Conservation (phyloP, 2,329 filamentous ascomycete species). For the Colletotrichum filicis region DNA sequence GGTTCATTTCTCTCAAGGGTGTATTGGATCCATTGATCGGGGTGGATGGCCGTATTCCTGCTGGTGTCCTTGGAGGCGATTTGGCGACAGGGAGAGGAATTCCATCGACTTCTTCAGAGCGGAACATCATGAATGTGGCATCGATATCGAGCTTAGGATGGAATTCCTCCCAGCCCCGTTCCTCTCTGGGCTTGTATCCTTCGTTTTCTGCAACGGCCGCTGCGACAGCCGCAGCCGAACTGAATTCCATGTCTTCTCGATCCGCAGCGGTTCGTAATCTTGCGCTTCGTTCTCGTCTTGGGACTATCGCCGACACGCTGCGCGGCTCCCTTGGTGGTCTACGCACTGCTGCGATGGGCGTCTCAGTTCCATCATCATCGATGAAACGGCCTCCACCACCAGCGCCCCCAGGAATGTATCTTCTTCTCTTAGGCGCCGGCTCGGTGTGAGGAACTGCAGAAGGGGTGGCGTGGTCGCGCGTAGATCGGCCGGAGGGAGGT, state of each 20-base stretch:
- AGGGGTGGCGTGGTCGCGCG: constrained; percentile 40
- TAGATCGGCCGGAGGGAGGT: constrained; percentile 46
- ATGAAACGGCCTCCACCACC: constrained; percentile 88
- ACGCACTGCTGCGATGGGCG: constrained; percentile 45
- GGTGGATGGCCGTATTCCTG: constrained; percentile 45
- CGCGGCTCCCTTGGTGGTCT: constrained; percentile 48
- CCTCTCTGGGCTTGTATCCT: constrained; percentile 96
- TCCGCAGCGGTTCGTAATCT: constrained; percentile 66
- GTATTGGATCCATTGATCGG: constrained; percentile 57
- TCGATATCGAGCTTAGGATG: constrained; percentile 96
- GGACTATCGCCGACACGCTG: constrained; percentile 56
- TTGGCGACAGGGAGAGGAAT: constrained; percentile 55
- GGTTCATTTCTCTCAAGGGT: constrained; percentile 58
- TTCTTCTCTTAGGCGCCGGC: constrained; percentile 75
- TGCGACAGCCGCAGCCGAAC: constrained; percentile 88
- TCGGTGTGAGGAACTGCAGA: constrained; percentile 48
- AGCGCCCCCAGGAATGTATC: constrained; percentile 87
- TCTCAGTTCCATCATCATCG: constrained; percentile 75
- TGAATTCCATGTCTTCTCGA: constrained; percentile 76
- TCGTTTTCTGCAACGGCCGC: constrained; percentile 91
- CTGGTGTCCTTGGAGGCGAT: constrained; percentile 48
- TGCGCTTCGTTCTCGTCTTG: constrained; percentile 67
- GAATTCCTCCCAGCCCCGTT: constrained; percentile 97
- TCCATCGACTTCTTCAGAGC: constrained; percentile 87
- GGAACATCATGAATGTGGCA: constrained; percentile 79